Conservation (phyloP, 441 rosid species). For the Erodium trifolium region DNA sequence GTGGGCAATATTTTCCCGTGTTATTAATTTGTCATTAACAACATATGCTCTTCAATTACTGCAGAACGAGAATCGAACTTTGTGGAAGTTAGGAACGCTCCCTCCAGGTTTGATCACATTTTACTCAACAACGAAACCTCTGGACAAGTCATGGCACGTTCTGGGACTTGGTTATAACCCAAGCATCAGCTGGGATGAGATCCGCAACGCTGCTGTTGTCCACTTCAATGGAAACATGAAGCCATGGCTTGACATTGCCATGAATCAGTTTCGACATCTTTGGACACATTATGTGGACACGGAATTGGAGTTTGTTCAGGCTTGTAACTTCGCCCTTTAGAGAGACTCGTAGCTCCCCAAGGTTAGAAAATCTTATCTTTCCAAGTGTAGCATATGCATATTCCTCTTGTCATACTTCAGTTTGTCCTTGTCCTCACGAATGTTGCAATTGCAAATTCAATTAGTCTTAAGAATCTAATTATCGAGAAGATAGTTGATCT, state of each 20-base stretch:
- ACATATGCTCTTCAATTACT: not conserved
- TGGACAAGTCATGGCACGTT: slow-evolving; percentile 87
- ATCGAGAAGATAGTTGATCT: not conserved
- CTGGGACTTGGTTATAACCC: slow-evolving; percentile 76
- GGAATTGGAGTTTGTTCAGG: slow-evolving; percentile 87
- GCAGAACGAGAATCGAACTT: slow-evolving; percentile 51
- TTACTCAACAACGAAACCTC: slow-evolving; percentile 62
- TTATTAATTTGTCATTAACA: not conserved
- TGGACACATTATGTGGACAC: slow-evolving; percentile 86
- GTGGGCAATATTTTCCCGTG: too few relatives aligned
- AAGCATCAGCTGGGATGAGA: slow-evolving; percentile 75
- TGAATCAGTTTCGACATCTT: slow-evolving; percentile 72
- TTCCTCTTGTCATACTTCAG: not conserved
- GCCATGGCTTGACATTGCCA: slow-evolving; percentile 89
- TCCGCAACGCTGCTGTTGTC: slow-evolving; percentile 67
- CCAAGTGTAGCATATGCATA: slow-evolving; percentile 7
- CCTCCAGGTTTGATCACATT: slow-evolving; percentile 83
- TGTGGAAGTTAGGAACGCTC: slow-evolving; percentile 69
- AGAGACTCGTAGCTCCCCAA: not conserved
- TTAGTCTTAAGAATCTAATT: not conserved
- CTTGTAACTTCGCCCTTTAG: slow-evolving; percentile 85
- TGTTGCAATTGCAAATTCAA: not conserved
- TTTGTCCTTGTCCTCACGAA: not conserved
- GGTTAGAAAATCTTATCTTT: not conserved
- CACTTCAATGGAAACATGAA: slow-evolving; percentile 92